Percentiles rank a stretch among this genome's conserved stretches.
Conservation (phyloP, 768 basidiomycete species). For the Lactarius vividus region DNA sequence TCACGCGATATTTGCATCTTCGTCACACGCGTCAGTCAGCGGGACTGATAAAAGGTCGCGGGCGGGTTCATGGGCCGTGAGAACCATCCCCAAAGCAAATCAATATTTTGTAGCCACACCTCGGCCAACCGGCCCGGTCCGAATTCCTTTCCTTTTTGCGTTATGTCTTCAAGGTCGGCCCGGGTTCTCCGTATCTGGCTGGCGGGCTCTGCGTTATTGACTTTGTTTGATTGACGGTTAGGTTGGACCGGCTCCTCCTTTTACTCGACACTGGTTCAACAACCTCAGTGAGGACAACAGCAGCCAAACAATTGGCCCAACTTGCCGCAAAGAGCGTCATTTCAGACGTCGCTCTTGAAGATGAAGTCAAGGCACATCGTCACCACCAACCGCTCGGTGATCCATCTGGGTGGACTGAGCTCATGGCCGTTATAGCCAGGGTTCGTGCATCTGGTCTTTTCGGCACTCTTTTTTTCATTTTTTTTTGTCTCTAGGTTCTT, state of each 20-base stretch:
- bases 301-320: constrained; percentile 93
- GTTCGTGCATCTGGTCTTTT: constrained; percentile 42
- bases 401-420: constrained; percentile 82
- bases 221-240: constrained; percentile 33
- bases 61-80: constrained; percentile 35
- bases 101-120: constrained; percentile 40
- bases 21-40: constrained; percentile 26
- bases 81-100: constrained; percentile 43
- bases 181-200: constrained; percentile 27
- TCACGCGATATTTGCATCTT: constrained; percentile 28
- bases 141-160: constrained; percentile 47
- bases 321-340: constrained; percentile 84
- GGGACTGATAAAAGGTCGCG: constrained; percentile 30
- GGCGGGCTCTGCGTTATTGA: constrained; percentile 18
- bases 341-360: constrained; percentile 76
- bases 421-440: constrained; percentile 86
- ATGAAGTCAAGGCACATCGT: constrained; percentile 65
- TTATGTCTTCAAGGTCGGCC: constrained; percentile 74
- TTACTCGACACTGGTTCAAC: constrained; percentile 96
- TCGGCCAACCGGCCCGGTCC: constrained; percentile 50
- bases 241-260: constrained; percentile 95
- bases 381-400: constrained; percentile 60
- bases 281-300: constrained; percentile 84
- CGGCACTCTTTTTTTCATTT: neutral
- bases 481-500: constrained; percentile 56